These are phyloP conservation scores for Cadophora sp. DNA, from an alignment of 2,329 filamentous ascomycete species.

Conservation along the genomic window DNA sequence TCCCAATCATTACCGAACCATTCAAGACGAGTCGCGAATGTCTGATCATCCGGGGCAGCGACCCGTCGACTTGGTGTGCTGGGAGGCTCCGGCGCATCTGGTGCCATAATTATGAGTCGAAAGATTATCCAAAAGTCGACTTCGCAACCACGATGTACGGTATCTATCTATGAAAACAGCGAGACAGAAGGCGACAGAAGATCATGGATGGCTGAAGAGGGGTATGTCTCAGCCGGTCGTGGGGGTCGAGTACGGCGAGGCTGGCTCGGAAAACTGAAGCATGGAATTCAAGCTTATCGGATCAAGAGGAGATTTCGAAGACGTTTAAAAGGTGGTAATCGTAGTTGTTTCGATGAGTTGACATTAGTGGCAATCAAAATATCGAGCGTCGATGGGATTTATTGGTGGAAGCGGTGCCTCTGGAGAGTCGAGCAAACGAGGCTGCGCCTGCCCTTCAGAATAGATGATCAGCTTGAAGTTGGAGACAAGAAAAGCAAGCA, in stretches of 20 bases:
- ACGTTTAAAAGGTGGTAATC: neutral
- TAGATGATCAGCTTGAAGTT: neutral
- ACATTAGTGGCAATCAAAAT: neutral
- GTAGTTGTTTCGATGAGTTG: neutral
- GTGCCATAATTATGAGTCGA: neutral
- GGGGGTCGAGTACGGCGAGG: constrained; percentile 6
- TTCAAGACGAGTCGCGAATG: constrained; percentile 3
- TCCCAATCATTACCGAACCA: constrained; percentile 14
- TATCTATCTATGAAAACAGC: neutral
- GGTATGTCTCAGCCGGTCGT: constrained; percentile 10
- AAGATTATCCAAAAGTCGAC: neutral
- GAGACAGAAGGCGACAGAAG: neutral
- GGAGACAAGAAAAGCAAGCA: neutral
- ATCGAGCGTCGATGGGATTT: neutral
- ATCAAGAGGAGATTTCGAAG: neutral
- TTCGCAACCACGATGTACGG: neutral
- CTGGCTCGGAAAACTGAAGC: neutral
- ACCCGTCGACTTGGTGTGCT: constrained; percentile 3
- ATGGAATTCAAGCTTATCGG: neutral
- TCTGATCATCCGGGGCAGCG: neutral
- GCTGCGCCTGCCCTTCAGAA: neutral
- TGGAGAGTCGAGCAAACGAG: neutral
- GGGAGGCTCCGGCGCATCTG: constrained; percentile 12
- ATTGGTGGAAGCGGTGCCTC: neutral
- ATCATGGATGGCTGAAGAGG: neutral